Evolutionary conservation across 164 flowering plant genomes (phyloP).

Genomic region (Berberis vulgaris): DNA sequence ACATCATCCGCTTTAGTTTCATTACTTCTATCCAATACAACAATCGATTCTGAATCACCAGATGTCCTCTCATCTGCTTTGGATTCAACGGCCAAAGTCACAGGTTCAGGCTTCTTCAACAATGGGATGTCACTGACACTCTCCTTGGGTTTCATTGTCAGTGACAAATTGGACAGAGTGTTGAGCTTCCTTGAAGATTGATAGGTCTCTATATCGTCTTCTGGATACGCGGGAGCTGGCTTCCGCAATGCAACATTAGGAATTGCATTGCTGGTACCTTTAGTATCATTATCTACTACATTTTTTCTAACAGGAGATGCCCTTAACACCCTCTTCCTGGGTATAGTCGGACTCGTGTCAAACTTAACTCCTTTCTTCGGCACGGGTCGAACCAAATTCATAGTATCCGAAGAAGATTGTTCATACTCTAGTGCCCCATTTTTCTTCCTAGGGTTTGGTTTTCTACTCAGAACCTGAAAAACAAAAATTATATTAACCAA

Average conservation of each 20-base stretch:
- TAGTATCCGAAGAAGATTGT: slow-evolving; percentile 16
- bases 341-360: slow-evolving; percentile 10
- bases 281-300: slow-evolving; percentile 11
- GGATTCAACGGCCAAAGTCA: neutral
- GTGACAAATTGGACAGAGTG: slow-evolving; percentile 29
- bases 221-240: slow-evolving; percentile 35
- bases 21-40: neutral
- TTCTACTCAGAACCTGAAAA: no score
- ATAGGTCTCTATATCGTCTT: slow-evolving; percentile 24
- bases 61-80: slow-evolving; percentile 4
- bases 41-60: slow-evolving; percentile 4
- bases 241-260: slow-evolving; percentile 67
- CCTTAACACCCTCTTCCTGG: slow-evolving; percentile 16
- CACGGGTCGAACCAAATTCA: slow-evolving; percentile 65
- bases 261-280: slow-evolving; percentile 19
- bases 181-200: slow-evolving; percentile 17
- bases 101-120: slow-evolving; percentile 33
- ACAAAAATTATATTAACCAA: no score
- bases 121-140: slow-evolving; percentile 30
- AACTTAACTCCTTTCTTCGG: slow-evolving; percentile 52
- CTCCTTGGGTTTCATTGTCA: slow-evolving; percentile 22
- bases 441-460: no score
- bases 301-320: neutral
- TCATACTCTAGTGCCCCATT: no score
- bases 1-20: neutral